Conservation (phyloP, 2,329 filamentous ascomycete genomes). For the Alternaria rosae region DNA sequence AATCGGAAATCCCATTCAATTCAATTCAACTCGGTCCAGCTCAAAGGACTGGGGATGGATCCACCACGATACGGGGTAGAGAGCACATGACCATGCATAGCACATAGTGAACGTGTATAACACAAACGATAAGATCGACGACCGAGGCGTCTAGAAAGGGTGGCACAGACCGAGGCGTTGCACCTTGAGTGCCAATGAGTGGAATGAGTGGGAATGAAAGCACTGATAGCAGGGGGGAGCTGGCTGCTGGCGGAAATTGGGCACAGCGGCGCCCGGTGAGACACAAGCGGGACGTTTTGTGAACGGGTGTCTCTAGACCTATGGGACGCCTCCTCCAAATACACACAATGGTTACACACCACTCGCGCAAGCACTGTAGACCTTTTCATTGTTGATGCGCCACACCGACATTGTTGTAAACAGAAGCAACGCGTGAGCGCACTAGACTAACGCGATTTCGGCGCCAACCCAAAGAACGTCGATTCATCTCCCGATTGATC, state of each 20-base stretch:
- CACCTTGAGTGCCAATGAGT: conserved; percentile 3
- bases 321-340: conserved; percentile 3
- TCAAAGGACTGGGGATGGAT: neutral
- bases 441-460: conserved; percentile 10
- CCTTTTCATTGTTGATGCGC: neutral
- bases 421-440: conserved; percentile 12
- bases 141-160: neutral
- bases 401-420: conserved; percentile 8
- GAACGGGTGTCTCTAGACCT: conserved; percentile 2
- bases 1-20: neutral
- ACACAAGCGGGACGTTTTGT: conserved; percentile 15
- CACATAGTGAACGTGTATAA: conserved; percentile 10
- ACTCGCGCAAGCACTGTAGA: conserved; percentile 1
- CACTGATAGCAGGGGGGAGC: conserved; percentile 16
- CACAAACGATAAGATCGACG: conserved; percentile 3
- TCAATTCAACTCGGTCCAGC: neutral
- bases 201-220: conserved; percentile 7
- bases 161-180: conserved; percentile 11
- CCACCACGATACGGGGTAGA: neutral
- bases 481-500: conserved; percentile 18
- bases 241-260: conserved; percentile 20
- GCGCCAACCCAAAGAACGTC: conserved; percentile 11
- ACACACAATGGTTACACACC: neutral
- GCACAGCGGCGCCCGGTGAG: conserved; percentile 15
- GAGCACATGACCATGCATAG: neutral